Conservation (phyloP, 495 filamentous ascomycete genomes). For the Pseudomonodictys pantanalensis region DNA sequence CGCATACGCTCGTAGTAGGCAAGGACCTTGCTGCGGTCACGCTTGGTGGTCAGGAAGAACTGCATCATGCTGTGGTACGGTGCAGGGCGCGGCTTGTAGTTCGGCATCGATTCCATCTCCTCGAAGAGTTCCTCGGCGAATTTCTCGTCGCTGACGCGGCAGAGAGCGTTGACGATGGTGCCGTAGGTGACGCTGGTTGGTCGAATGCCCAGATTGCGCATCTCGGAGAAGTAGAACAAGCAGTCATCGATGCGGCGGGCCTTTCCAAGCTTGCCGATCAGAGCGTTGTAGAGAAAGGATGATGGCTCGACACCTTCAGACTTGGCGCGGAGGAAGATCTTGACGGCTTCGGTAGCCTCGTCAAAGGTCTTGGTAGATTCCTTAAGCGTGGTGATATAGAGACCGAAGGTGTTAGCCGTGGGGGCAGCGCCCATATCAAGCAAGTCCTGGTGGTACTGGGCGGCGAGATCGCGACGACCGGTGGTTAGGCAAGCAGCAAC, state of each 20-base stretch:
- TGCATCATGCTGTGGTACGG: constrained; percentile 99
- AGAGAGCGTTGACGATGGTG: constrained; percentile 95
- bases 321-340: constrained; percentile 92
- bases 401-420: constrained; percentile 93
- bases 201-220: constrained; percentile 87
- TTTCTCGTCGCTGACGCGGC: constrained; percentile 94
- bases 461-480: constrained; percentile 73
- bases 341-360: constrained; percentile 92
- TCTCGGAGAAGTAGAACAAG: constrained; percentile 95
- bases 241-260: constrained; percentile 97
- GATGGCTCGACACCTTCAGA: constrained; percentile 92
- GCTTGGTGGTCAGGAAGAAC: constrained; percentile 96
- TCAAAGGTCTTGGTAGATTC: constrained; percentile 96
- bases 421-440: constrained; percentile 82
- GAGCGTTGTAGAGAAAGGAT: constrained; percentile 96
- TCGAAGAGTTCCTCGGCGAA: constrained; percentile 98
- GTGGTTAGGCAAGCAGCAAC: constrained; percentile 85
- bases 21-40: constrained; percentile 90
- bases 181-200: constrained; percentile 97
- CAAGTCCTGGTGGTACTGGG: constrained; percentile 85
- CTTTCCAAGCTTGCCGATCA: constrained; percentile 97
- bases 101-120: constrained; percentile 98
- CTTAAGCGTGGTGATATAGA: constrained; percentile 97
- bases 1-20: constrained; percentile 94
- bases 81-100: constrained; percentile 95